phyloP scores from a whole-genome alignment of 306 rosid genomes.

The Quillaja saponaria region DNA sequence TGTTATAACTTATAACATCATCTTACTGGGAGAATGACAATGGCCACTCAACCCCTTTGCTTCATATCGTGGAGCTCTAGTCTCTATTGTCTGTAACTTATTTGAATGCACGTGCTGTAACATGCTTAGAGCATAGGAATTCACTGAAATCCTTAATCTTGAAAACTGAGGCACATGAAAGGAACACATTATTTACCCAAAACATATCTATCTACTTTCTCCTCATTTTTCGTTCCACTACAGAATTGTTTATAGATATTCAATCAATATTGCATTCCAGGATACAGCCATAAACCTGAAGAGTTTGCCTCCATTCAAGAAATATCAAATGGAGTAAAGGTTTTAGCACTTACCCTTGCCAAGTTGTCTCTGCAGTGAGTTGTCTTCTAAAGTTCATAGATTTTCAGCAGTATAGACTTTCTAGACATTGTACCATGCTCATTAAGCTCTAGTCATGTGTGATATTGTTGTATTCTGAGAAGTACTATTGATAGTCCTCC shows the following conservation, averaged over 20 bases:
- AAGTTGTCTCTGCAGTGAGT: conserved; percentile 70
- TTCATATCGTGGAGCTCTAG: neutral
- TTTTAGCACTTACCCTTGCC: conserved; percentile 78
- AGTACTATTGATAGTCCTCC: neutral
- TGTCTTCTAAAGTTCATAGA: conserved; percentile 22
- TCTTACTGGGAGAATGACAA: conserved; percentile 1
- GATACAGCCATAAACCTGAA: conserved; percentile 97
- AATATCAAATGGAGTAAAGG: conserved; percentile 83
- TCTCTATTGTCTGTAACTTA: neutral
- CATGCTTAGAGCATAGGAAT: neutral
- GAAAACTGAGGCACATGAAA: conserved; percentile 3
- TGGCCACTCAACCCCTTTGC: conserved; percentile 1
- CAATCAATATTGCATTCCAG: conserved; percentile 48
- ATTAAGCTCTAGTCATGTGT: conserved; percentile 17
- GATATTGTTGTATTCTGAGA: neutral
- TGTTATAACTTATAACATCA: neutral
- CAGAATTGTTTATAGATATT: conserved; percentile 3
- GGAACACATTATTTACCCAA: neutral
- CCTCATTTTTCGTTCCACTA: neutral
- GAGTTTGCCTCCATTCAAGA: conserved; percentile 69
- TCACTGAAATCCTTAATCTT: neutral
- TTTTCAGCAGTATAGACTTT: conserved; percentile 19
- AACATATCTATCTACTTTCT: neutral
- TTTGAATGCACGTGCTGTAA: conserved; percentile 3
- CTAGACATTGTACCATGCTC: conserved; percentile 18